Base-by-base conservation (phyloP, 176 grass and related monocot species). In the Tuctoria greenei region DNA sequence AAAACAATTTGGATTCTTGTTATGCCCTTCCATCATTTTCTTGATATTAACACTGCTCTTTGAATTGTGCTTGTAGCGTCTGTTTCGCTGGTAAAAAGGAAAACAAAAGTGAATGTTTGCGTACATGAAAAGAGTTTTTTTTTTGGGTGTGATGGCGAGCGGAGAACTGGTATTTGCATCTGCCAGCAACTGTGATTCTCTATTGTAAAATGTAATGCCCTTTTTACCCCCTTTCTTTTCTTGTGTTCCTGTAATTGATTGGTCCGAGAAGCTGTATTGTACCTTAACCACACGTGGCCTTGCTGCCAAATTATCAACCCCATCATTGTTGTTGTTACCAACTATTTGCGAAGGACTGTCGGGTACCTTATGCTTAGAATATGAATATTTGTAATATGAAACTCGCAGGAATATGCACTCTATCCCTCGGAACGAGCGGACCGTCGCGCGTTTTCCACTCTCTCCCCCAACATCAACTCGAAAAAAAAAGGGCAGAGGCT, bases 51-150 rank as follows among this genome's bases (percentile, higher is more conserved):
- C 47, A 67, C 35, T 18, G 42, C 11, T 36, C 10, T 55, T 73
- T 50, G 35, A 52, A 76, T 81, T 67, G 49, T 71, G 15, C 24
- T 71, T 89, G 64, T 84, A 93, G 90, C 79, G 79, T 40, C 64
- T 83, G 21, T 93, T 93, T 71, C 77, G 25, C n/a, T 93, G 90
- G 90, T 93, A 76, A 55, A 78, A 40, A n/a, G n/a, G 16, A 10
- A 39, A 43, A 71, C 34, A 68, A 72, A 1, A 7, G 4, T 15
- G 27, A 75, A 55, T 14, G n/a, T 24, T 41, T 62, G 36, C 56
- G 65, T 43, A 23, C 11, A 60, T 10, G 73, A 69, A 72, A 66
- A 74, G 67, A 83, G 31, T 25, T 65, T 37, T 65, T 62, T 25
- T 65, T 37, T 65, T 62, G 52, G 39, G 74, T 78, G 84, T 77